Percentiles rank a stretch among this genome's conserved stretches.
Conservation (phyloP, 2,329 filamentous ascomycete genomes). For the Aspergillus carbonarius region DNA sequence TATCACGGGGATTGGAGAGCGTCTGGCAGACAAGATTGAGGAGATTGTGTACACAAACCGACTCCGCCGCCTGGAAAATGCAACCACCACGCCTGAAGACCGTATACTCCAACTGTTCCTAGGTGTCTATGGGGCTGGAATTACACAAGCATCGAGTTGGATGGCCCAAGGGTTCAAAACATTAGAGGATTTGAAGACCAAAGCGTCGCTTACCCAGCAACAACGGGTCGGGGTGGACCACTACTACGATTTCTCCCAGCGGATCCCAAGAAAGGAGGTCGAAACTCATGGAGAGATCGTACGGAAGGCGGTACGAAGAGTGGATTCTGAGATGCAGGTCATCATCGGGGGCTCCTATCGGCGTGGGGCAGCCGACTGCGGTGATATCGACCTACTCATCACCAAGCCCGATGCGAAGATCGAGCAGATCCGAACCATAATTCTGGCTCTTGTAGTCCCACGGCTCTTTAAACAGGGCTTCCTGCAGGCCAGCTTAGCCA, state of each 20-base stretch:
- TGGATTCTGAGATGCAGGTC: slow-evolving; percentile 66
- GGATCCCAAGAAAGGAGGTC: slow-evolving; percentile 77
- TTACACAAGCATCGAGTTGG: slow-evolving; percentile 70
- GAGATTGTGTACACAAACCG: slow-evolving; percentile 77
- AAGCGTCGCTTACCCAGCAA: slow-evolving; percentile 64
- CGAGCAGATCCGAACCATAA: slow-evolving; percentile 59
- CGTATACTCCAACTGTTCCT: slow-evolving; percentile 67
- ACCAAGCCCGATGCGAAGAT: slow-evolving; percentile 64
- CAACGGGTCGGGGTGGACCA: slow-evolving; percentile 76
- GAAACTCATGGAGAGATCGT: slow-evolving; percentile 67
- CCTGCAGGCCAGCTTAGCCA: slow-evolving; percentile 68
- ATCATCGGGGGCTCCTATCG: slow-evolving; percentile 84
- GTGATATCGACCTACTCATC: slow-evolving; percentile 83
- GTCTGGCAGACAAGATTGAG: slow-evolving; percentile 81
- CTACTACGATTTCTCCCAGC: slow-evolving; percentile 73
- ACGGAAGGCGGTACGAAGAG: slow-evolving; percentile 53
- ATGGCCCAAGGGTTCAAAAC: slow-evolving; percentile 71
- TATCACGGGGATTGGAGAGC: slow-evolving; percentile 68
- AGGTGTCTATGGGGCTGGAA: slow-evolving; percentile 76
- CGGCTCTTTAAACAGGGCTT: slow-evolving; percentile 62
- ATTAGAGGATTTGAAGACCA: slow-evolving; percentile 65
- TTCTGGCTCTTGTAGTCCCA: slow-evolving; percentile 63
- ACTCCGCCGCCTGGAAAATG: slow-evolving; percentile 70
- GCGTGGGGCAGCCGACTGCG: slow-evolving; percentile 69
- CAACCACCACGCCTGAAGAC: slow-evolving; percentile 66